Base-by-base conservation (phyloP, 2,329 filamentous ascomycete genomes). In the Paecilomyces formosus region DNA sequence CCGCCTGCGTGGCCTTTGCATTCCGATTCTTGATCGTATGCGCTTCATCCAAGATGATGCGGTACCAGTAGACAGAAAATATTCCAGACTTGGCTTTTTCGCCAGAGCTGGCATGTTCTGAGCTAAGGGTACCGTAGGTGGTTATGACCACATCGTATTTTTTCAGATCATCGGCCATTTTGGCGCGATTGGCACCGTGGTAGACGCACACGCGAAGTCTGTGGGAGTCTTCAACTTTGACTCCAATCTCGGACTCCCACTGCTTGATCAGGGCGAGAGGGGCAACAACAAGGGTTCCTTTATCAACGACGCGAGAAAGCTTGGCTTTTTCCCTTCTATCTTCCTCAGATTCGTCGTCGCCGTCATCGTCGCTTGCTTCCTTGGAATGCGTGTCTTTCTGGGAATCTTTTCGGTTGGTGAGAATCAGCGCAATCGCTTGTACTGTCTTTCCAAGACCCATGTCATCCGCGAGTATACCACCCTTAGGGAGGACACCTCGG, bases 21-120 rank as follows among this genome's bases (percentile, higher is more conserved):
- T 95, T 96, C 62, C 93, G 88, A 70, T 99, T 99, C 78, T 99
- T 99, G 82, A 99, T 97, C 1, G 90, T 96, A 73, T 99, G 94
- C 1, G 94, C 94, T 77, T 99, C 94, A 63, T 99, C 94, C 1
- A 99, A 82, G 63, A 99, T 93, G 61, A 97, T 85, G 55, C 94
- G 88, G 78, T 94, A 97, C 94, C 94, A 99, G 68, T 93, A 86
- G 5, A 97, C 79, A 11, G 90, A 92, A 69, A 97, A 97, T 67
- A 92, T 93, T 11, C 92, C 93, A 55, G 87, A 84, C 68, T 92
- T 80, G 7, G 81, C 79, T 2, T 78, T 80, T 53, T 84, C 84
- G 49, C 84, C 86, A 11, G 86, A 87, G 60, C 85, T 83, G 9
- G 85, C 88, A 70, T 94, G 88, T 70, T 99, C 94, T 0, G 94